Conservation (phyloP, 257 asterid species). For the Solanum clarkiae region DNA sequence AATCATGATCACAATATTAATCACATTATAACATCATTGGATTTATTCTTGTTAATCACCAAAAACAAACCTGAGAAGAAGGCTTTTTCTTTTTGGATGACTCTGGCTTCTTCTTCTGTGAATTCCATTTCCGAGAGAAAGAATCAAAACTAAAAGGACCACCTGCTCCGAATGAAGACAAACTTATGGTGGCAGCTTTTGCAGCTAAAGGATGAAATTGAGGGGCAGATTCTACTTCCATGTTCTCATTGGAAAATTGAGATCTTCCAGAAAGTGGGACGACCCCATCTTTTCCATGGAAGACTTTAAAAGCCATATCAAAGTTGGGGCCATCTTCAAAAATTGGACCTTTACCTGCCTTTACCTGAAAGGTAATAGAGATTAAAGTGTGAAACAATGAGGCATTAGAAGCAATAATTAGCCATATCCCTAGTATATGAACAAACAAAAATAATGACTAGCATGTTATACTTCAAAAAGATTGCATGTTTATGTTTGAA, state of each 20-base stretch:
- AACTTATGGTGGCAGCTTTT: constrained; percentile 61
- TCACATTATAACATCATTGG: not conserved
- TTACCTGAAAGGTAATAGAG: constrained; percentile 22
- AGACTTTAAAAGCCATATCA: constrained; percentile 52
- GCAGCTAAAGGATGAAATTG: constrained; percentile 53
- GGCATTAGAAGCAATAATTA: not conserved
- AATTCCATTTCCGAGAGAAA: constrained; percentile 32
- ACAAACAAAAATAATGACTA: not conserved
- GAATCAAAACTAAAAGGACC: constrained; percentile 70
- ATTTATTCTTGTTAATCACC: not conserved
- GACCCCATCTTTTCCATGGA: constrained; percentile 76
- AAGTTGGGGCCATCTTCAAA: constrained; percentile 78
- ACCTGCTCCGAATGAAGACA: constrained; percentile 70
- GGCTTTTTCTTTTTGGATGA: constrained; percentile 33
- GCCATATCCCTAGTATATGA: not conserved
- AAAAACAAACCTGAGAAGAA: constrained; percentile 31
- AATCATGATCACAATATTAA: not conserved
- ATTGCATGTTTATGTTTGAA: not conserved
- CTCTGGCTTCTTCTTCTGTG: constrained; percentile 36
- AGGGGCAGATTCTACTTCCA: constrained; percentile 21
- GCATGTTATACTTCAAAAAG: not conserved
- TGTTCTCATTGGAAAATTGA: constrained; percentile 8
- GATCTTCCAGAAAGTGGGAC: constrained; percentile 47
- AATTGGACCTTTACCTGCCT: constrained; percentile 57
- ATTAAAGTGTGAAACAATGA: not conserved